Conservation (phyloP, 2,329 filamentous ascomycete species). For the Cryphonectria naterciae region DNA sequence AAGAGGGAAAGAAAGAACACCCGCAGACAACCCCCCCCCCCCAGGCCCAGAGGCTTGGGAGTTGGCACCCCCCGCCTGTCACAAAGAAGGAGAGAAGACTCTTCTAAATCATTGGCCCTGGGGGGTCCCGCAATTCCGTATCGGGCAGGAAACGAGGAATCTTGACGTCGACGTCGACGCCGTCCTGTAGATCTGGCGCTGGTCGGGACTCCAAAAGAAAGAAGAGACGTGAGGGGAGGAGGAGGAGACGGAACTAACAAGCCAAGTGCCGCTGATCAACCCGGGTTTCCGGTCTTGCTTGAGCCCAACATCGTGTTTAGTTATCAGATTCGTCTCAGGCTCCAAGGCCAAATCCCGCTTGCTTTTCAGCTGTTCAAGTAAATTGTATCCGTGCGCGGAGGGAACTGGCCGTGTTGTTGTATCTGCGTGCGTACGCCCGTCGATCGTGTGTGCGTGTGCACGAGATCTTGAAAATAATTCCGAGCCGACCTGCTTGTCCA, state of each 20-base stretch:
- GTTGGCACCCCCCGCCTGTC: not conserved
- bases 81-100: not conserved
- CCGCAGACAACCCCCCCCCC: not conserved
- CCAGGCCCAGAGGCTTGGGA: slow-evolving; percentile 1
- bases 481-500: no score
- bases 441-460: not conserved
- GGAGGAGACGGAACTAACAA: not conserved
- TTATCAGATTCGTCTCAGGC: not conserved
- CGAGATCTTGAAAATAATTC: not conserved
- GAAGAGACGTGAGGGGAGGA: no score
- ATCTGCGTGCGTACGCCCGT: not conserved
- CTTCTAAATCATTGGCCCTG: not conserved
- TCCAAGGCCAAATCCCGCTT: not conserved
- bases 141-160: not conserved
- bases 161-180: not conserved
- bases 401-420: not conserved
- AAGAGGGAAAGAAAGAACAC: no score
- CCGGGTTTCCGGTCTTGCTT: not conserved
- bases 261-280: not conserved
- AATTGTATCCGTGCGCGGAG: not conserved
- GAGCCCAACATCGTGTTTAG: not conserved
- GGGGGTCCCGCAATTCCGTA: not conserved
- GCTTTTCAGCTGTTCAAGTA: not conserved
- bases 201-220: not conserved
- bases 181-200: not conserved